Conservation (phyloP, 2,329 filamentous ascomycete species). For the Parastagonospora nodorum region DNA sequence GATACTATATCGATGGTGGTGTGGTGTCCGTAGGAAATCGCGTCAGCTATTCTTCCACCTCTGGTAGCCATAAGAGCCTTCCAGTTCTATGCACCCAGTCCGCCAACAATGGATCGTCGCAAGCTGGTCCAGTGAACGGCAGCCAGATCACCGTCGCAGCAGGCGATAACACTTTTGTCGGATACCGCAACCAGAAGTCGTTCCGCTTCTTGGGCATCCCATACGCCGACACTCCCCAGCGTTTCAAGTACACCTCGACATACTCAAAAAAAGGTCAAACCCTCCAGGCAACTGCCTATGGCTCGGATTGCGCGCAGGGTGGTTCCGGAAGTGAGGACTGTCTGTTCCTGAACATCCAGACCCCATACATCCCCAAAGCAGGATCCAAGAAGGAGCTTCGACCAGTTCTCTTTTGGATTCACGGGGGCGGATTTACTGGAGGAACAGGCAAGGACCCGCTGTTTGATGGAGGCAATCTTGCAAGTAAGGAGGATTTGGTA, state of each 20-base stretch:
- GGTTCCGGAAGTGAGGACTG: constrained; percentile 53
- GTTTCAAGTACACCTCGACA: constrained; percentile 54
- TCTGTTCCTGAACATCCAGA: constrained; percentile 56
- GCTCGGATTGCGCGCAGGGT: constrained; percentile 51
- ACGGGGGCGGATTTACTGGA: constrained; percentile 62
- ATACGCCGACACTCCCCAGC: constrained; percentile 50
- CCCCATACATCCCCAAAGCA: constrained; percentile 45
- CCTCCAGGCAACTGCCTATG: constrained; percentile 54
- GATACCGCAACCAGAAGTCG: constrained; percentile 59
- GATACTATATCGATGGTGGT: constrained; percentile 52
- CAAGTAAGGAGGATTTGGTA: constrained; percentile 63
- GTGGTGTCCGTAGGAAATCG: constrained; percentile 45
- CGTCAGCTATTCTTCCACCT: constrained; percentile 41
- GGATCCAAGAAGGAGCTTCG: constrained; percentile 48
- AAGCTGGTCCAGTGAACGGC: constrained; percentile 26
- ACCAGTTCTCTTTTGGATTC: constrained; percentile 59
- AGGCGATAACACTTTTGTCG: constrained; percentile 53
- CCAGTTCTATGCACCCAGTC: constrained; percentile 60
- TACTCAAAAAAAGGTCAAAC: constrained; percentile 54
- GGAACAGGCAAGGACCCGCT: constrained; percentile 47
- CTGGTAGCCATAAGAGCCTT: constrained; percentile 35
- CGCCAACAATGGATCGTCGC: constrained; percentile 41
- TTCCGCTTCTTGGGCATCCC: constrained; percentile 53
- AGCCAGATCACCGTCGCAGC: constrained; percentile 48
- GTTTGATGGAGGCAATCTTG: constrained; percentile 62